phyloP scores from a whole-genome alignment of 768 basidiomycete genomes.

The Tricholomella constricta region DNA sequence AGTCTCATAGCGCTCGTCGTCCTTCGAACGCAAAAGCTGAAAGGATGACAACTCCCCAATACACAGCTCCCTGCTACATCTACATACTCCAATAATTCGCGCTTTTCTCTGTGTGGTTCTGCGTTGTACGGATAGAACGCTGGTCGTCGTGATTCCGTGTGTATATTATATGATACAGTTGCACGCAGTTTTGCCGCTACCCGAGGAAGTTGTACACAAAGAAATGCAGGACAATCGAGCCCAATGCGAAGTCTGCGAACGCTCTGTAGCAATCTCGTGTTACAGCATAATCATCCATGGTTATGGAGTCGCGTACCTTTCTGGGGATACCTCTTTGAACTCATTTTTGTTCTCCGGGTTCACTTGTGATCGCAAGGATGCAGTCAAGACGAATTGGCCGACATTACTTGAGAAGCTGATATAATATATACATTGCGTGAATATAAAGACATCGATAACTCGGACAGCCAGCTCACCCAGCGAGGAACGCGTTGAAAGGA shows the following conservation, averaged over 20 bases:
- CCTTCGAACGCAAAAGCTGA: conserved; percentile 64
- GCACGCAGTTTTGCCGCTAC: conserved; percentile 33
- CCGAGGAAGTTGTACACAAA: conserved; percentile 99
- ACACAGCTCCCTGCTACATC: not conserved
- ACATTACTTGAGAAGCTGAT: conserved; percentile 89
- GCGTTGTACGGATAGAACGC: not conserved
- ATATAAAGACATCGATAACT: not conserved
- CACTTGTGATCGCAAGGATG: conserved; percentile 89
- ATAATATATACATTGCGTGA: not conserved
- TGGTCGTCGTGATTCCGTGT: not conserved
- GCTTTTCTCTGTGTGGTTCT: not conserved
- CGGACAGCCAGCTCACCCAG: conserved; percentile 65
- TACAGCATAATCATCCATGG: not conserved
- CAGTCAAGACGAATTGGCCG: conserved; percentile 95
- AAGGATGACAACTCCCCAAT: not conserved
- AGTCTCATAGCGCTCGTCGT: conserved; percentile 59
- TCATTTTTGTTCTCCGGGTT: conserved; percentile 80
- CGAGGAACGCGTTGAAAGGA: conserved; percentile 96
- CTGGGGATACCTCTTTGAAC: conserved; percentile 92
- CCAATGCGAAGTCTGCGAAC: conserved; percentile 94
- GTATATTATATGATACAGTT: conserved; percentile 17
- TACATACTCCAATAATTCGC: not conserved
- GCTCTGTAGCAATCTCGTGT: conserved; percentile 56
- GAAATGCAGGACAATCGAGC: conserved; percentile 96
- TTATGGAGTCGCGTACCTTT: conserved; percentile 60